phyloP scores from a whole-genome alignment of 768 basidiomycete species.

The Suillus tomentosus region DNA sequence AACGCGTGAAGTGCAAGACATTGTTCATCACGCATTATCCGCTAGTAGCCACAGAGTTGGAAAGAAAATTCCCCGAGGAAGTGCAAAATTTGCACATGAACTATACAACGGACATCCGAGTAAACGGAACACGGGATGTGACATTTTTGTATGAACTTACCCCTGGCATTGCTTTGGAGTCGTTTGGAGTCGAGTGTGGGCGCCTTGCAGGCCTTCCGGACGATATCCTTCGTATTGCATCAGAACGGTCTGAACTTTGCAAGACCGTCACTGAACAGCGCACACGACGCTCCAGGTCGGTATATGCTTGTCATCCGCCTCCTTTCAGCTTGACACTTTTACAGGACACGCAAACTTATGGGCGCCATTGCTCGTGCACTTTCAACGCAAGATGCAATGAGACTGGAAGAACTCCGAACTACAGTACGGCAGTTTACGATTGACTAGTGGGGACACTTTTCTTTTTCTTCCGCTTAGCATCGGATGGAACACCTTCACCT shows the following conservation, averaged over 20 bases:
- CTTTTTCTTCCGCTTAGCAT: conserved; percentile 47
- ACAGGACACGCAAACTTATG: conserved; percentile 3
- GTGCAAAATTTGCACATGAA: conserved; percentile 88
- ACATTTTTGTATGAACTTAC: conserved; percentile 84
- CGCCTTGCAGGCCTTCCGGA: conserved; percentile 84
- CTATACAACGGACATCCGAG: conserved; percentile 65
- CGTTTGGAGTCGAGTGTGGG: conserved; percentile 92
- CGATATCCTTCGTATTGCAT: conserved; percentile 62
- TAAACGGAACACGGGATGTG: conserved; percentile 77
- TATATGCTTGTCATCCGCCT: neutral
- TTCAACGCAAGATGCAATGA: conserved; percentile 17
- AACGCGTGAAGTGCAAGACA: conserved; percentile 63
- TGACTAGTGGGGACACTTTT: conserved; percentile 32
- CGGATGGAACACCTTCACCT: conserved; percentile 35
- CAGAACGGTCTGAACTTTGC: conserved; percentile 54
- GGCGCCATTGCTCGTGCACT: neutral
- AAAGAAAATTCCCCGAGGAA: conserved; percentile 56
- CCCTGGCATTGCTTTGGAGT: conserved; percentile 74
- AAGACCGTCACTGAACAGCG: conserved; percentile 53
- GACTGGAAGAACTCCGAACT: conserved; percentile 25
- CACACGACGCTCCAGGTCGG: conserved; percentile 52
- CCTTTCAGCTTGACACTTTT: neutral
- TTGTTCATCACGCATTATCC: conserved; percentile 98
- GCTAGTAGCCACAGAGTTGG: conserved; percentile 69
- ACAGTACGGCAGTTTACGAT: conserved; percentile 11